Conservation (phyloP, 108 stramenopile genomes). For the Cyclotella distinguenda region DNA sequence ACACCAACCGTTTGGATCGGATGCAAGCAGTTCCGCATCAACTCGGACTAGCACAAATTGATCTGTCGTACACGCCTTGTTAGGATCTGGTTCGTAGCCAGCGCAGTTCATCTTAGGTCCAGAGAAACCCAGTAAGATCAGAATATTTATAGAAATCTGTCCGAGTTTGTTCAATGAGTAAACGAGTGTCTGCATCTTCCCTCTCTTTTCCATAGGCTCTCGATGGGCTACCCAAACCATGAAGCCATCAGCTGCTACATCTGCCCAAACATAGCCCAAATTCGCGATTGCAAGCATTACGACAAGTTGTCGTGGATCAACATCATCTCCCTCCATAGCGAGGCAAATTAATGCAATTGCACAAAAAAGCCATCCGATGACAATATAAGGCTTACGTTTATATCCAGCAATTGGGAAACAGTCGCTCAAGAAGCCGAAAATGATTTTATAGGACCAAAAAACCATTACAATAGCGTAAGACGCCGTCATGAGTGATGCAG, state of each 20-base stretch:
- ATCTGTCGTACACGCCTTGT: slow-evolving; percentile 29
- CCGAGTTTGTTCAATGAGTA: slow-evolving; percentile 46
- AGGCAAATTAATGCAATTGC: slow-evolving; percentile 28
- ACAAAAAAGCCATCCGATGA: slow-evolving; percentile 48
- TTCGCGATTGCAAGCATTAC: slow-evolving; percentile 41
- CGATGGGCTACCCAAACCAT: slow-evolving; percentile 56
- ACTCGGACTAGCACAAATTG: slow-evolving; percentile 21
- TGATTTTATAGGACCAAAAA: slow-evolving; percentile 51
- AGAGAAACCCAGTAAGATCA: slow-evolving; percentile 48
- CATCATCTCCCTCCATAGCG: slow-evolving; percentile 33
- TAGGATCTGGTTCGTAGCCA: slow-evolving; percentile 41
- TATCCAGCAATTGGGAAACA: slow-evolving; percentile 55
- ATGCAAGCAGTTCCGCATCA: slow-evolving; percentile 25
- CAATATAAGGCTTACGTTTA: slow-evolving; percentile 56
- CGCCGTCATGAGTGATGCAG: slow-evolving; percentile 36
- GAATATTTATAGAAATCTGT: slow-evolving; percentile 45
- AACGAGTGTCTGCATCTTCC: slow-evolving; percentile 49
- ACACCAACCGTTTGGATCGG: slow-evolving; percentile 39
- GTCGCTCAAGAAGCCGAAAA: slow-evolving; percentile 54
- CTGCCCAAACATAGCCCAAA: slow-evolving; percentile 46
- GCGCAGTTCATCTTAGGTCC: slow-evolving; percentile 49
- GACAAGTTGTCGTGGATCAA: slow-evolving; percentile 30
- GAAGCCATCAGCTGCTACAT: slow-evolving; percentile 49
- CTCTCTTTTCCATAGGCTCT: slow-evolving; percentile 48
- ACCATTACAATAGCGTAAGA: slow-evolving; percentile 44